Percentiles rank a stretch among this genome's conserved stretches.
These are phyloP conservation scores for Podaxis sp. DNA, from an alignment of 768 basidiomycete genomes.

Conservation along the genomic window DNA sequence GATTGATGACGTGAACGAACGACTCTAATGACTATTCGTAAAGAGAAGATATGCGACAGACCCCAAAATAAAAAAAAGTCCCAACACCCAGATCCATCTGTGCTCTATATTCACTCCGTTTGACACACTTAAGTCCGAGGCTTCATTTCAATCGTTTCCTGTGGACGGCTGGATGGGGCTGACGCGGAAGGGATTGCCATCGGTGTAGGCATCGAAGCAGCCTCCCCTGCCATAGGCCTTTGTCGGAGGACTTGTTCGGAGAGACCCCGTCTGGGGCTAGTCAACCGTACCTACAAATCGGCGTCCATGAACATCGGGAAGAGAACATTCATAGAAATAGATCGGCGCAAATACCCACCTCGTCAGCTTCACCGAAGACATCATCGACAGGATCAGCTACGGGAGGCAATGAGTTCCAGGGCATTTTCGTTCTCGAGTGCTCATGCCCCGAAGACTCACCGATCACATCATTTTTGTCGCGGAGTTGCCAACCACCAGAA, in stretches of 20 bases:
- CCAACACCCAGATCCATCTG: not conserved
- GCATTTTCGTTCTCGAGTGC: not conserved
- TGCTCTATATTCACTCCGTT: not conserved
- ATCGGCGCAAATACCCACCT: conserved; percentile 22
- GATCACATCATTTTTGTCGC: conserved; percentile 51
- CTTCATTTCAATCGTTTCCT: conserved; percentile 35
- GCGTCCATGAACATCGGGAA: conserved; percentile 9
- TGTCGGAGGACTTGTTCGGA: conserved; percentile 22
- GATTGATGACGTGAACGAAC: not conserved
- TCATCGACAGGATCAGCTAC: conserved; percentile 35
- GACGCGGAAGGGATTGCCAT: not conserved
- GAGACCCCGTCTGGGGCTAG: conserved; percentile 31
- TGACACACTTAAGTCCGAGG: conserved; percentile 21
- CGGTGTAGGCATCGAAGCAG: conserved; percentile 13
- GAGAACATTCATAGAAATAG: conserved; percentile 6
- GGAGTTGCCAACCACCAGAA: conserved; percentile 51
- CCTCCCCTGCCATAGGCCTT: conserved; percentile 14
- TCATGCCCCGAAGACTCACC: conserved; percentile 31
- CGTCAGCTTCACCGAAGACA: conserved; percentile 43
- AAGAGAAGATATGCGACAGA: not conserved
- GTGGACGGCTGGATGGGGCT: conserved; percentile 17
- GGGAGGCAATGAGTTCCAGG: conserved; percentile 4
- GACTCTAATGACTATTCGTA: not conserved
- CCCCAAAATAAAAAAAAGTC: not conserved
- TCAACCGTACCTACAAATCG: conserved; percentile 32